Evolutionary conservation across 164 flowering plant genomes (phyloP).

Genomic region (Sextonia rubra): DNA sequence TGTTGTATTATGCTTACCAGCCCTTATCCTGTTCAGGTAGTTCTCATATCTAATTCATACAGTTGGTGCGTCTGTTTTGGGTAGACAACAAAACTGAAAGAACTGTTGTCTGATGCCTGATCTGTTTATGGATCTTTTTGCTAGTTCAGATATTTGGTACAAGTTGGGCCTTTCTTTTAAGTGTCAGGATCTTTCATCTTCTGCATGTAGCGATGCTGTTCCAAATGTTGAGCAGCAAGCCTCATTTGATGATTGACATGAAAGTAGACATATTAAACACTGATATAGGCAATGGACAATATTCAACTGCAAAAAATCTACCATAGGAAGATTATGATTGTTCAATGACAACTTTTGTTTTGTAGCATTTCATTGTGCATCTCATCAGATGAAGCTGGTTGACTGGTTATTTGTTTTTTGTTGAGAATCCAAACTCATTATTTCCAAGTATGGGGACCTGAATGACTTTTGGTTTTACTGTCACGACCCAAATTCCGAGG

Average conservation of each 20-base stretch:
- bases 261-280: background rate
- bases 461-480: too few relatives aligned
- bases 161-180: background rate
- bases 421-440: too few relatives aligned
- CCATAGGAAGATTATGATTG: background rate
- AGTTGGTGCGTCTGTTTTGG: background rate
- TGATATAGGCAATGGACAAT: background rate
- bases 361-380: background rate
- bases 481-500: too few relatives aligned
- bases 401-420: background rate
- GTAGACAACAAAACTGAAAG: background rate
- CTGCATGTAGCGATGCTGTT: background rate
- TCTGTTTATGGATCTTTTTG: background rate
- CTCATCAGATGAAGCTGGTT: background rate
- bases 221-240: background rate
- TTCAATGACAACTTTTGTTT: background rate
- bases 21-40: conserved; percentile 73
- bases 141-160: background rate
- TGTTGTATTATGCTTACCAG: conserved; percentile 60
- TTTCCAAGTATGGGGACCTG: too few relatives aligned
- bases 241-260: background rate
- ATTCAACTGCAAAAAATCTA: background rate
- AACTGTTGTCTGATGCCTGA: background rate
- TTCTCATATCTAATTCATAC: background rate
- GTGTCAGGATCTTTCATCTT: background rate